These are phyloP conservation scores for Colletotrichum zoysiae DNA, from an alignment of 2,329 filamentous ascomycete species.

Conservation along the genomic window DNA sequence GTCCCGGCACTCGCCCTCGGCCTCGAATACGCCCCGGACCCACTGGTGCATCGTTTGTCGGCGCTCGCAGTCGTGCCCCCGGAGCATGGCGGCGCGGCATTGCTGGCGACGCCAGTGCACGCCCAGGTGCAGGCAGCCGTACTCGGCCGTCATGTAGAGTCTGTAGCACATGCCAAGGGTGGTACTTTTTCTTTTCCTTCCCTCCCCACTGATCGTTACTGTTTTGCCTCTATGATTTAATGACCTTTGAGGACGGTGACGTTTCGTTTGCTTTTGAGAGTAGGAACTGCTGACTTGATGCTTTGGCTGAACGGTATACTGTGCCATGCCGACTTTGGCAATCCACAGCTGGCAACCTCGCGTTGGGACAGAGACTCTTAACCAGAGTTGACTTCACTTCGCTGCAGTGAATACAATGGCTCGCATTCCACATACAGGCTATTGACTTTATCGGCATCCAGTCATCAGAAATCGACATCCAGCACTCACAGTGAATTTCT, in stretches of 20 bases:
- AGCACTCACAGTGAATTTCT: neutral
- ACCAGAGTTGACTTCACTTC: neutral
- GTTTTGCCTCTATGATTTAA: neutral
- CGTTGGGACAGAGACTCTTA: neutral
- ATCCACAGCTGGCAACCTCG: rapidly evolving
- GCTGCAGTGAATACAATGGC: neutral
- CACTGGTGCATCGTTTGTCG: neutral
- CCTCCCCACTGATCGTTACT: too few relatives aligned
- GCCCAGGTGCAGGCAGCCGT: neutral
- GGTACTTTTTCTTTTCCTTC: neutral
- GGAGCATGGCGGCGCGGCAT: neutral
- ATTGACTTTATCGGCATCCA: neutral
- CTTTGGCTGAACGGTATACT: neutral
- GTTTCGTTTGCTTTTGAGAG: neutral
- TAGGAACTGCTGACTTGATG: neutral
- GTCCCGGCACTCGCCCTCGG: neutral
- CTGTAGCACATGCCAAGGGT: neutral
- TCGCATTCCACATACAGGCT: neutral
- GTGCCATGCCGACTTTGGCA: neutral
- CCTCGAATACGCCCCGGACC: neutral
- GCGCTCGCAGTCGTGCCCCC: neutral
- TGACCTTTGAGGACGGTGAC: neutral
- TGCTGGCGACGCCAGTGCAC: neutral
- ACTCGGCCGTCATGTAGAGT: neutral
- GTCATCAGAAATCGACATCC: neutral